Base-by-base conservation (phyloP, 1,284 basidiomycete species). In the Heterobasidion occidentale region DNA sequence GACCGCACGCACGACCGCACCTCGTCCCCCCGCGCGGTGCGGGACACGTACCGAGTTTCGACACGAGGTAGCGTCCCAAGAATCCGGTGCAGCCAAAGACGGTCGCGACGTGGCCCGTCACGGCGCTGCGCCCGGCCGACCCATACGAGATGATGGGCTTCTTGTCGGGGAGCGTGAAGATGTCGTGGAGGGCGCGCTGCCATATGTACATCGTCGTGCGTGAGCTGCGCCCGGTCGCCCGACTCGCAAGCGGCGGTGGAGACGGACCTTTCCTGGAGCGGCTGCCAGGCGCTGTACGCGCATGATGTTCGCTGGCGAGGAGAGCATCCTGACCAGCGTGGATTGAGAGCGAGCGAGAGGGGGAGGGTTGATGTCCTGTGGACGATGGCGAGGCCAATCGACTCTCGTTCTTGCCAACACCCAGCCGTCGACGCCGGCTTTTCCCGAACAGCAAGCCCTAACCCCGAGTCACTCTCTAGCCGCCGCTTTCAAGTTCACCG, bases 31-130 rank as follows among this genome's bases (percentile, higher is more conserved):
- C 27, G 15, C 50, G 19, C 12, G n/a, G n/a, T 17, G 9, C 51
- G 50, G 14, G 9, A 12, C 11, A 0, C 85, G 60, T 64, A 92
- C 90, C 90, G 12, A 97, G 81, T 75, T 97, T 97, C 51, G 89
- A 83, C 51, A 99, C 92, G 54, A 98, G 77, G 74, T 98, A 99
- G 67, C 95, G 78, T 53, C 96, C 96, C 55, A 99, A 77, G 72
- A 98, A 99, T 7, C 95, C 93, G 9, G 95, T 98, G 68, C 88
- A 92, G 38, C 96, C 96, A 75, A 99, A 99, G 56, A 99, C 95
- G 35, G 96, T 99, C 46, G 90, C 96, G 50, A 89, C 84, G 73
- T 95, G 94, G 2, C 94, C 94, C 53, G 87, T 87, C 60, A 87
- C 83, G 7, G 92, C 86, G 67, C 92, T 94, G 65, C 95, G 86